phyloP scores from a whole-genome alignment of 2,329 filamentous ascomycete species.

The Geoglossum cookeanum region DNA sequence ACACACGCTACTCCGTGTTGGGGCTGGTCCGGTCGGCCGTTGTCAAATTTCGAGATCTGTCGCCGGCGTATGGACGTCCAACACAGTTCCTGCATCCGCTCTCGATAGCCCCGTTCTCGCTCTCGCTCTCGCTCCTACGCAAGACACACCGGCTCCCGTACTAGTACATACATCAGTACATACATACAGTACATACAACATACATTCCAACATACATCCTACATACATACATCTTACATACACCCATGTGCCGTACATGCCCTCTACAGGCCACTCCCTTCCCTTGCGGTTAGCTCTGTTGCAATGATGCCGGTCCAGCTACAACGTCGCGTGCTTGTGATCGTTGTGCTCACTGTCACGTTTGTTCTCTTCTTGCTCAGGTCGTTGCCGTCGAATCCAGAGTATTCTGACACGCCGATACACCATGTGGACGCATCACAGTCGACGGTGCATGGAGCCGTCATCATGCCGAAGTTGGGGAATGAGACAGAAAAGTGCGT shows the following conservation, averaged over 20 bases:
- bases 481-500: constrained; percentile 60
- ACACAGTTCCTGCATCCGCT: not conserved
- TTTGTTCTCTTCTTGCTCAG: not conserved
- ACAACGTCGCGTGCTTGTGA: not conserved
- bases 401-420: constrained; percentile 1
- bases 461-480: constrained; percentile 63
- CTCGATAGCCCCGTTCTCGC: too few species aligned
- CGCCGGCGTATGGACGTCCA: not conserved
- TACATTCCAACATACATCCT: not conserved
- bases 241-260: not conserved
- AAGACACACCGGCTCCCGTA: too few species aligned
- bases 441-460: constrained; percentile 37
- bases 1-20: too few species aligned
- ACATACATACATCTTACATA: not conserved
- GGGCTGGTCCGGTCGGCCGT: not conserved
- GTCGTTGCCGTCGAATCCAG: constrained; percentile 5
- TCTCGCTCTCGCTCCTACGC: too few species aligned
- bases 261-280: not conserved
- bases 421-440: constrained; percentile 12
- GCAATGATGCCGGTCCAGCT: not conserved
- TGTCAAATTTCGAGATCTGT: not conserved
- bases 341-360: not conserved
- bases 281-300: not conserved
- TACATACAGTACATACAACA: too few species aligned
- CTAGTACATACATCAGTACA: too few species aligned